A percentile compares a stretch with the other conserved stretches of the same genome.
Conservation (phyloP, 306 rosid genomes). For the Pyrus communis region DNA sequence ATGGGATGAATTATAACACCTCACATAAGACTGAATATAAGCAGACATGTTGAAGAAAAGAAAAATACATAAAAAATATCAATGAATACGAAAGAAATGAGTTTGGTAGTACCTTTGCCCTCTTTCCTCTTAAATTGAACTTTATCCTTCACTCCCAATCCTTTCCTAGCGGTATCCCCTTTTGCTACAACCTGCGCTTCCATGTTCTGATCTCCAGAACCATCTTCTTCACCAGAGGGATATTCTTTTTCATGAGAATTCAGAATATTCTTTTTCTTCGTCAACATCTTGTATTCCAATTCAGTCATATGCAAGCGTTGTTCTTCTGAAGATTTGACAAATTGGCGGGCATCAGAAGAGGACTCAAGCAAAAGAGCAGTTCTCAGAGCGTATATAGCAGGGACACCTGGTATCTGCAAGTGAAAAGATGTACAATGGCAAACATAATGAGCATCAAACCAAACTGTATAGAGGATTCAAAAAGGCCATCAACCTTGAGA, state of each 20-base stretch:
- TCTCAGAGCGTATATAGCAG: constrained; percentile 58
- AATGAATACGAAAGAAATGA: not conserved
- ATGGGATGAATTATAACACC: not conserved
- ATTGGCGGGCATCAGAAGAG: constrained; percentile 46
- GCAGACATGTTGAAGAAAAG: not conserved
- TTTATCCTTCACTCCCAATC: constrained; percentile 43
- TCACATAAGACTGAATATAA: not conserved
- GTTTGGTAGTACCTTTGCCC: constrained; percentile 48
- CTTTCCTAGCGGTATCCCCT: constrained; percentile 13
- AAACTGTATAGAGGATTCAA: not conserved
- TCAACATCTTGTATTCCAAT: constrained; percentile 33
- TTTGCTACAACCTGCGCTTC: constrained; percentile 21
- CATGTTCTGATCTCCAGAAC: constrained; percentile 27
- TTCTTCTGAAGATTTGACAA: constrained; percentile 53
- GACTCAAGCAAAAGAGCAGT: constrained; percentile 66
- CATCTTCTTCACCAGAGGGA: constrained; percentile 26
- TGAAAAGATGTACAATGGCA: not conserved
- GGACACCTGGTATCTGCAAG: constrained; percentile 76
- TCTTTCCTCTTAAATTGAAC: constrained; percentile 77
- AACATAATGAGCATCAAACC: not conserved
- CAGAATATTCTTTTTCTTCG: constrained; percentile 14
- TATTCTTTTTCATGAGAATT: constrained; percentile 19
- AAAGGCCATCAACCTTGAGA: constrained; percentile 35
- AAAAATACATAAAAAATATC: not conserved
- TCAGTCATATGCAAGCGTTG: constrained; percentile 47